A percentile compares a stretch with the other conserved stretches of the same genome.
These are phyloP conservation scores for Pseudoscleropodium purum DNA, from an alignment of 225 moss, liverwort and hornwort genomes.

Conservation along the genomic window DNA sequence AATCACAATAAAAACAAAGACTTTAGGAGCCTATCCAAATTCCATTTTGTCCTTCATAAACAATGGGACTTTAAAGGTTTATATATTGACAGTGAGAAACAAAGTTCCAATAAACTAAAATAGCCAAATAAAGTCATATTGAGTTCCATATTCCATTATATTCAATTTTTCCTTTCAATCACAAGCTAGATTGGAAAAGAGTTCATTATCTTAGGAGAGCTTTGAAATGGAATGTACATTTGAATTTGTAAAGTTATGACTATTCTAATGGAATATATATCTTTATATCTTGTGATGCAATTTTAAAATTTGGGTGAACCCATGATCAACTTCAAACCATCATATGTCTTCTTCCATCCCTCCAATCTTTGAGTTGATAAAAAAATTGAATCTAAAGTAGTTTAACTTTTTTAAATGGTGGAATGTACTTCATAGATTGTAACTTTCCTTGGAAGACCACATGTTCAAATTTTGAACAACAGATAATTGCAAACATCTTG, in stretches of 20 bases:
- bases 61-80: neutral
- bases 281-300: accelerated
- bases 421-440: neutral
- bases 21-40: no score
- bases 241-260: neutral
- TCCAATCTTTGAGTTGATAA: neutral
- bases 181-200: neutral
- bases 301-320: neutral
- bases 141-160: neutral
- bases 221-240: neutral
- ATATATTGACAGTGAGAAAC: neutral
- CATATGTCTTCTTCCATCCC: accelerated
- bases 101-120: neutral
- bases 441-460: neutral
- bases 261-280: neutral
- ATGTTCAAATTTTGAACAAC: neutral
- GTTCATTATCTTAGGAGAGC: neutral
- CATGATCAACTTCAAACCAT: neutral
- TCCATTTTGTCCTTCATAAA: no score
- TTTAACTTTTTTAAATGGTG: neutral
- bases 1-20: no score
- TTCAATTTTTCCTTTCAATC: neutral
- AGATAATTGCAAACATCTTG: accelerated
- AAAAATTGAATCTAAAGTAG: neutral
- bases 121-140: neutral